Evolutionary conservation across 345 rosid species (phyloP).

Genomic region (Lagerstroemia speciosa): DNA sequence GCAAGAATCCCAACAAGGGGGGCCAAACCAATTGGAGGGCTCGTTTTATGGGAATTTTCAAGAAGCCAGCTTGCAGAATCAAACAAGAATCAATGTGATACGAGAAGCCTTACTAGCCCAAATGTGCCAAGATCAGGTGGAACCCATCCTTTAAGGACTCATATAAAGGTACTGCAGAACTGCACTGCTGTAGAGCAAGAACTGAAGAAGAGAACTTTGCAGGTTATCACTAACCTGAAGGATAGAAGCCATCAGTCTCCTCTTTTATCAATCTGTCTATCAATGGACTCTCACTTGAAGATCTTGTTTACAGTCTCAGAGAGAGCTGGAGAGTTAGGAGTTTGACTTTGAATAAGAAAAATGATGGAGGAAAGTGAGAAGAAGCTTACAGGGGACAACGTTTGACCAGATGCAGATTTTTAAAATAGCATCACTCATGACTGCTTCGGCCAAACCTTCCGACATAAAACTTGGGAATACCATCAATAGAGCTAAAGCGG

Average conservation of each 20-base stretch:
- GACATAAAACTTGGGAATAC: conserved; percentile 57
- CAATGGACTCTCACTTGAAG: too few relatives aligned
- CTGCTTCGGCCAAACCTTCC: conserved; percentile 39
- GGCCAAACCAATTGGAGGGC: not conserved
- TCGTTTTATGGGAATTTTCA: not conserved
- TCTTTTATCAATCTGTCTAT: not conserved
- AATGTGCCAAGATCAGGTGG: too few relatives aligned
- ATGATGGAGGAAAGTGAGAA: too few relatives aligned
- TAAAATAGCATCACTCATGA: too few relatives aligned
- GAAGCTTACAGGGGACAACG: too few relatives aligned
- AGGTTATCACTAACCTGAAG: not conserved
- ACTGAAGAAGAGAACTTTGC: not conserved
- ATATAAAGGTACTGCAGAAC: too few relatives aligned
- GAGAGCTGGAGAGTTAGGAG: conserved; percentile 40
- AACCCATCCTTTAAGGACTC: too few relatives aligned
- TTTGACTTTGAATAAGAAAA: too few relatives aligned
- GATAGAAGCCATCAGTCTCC: too few relatives aligned
- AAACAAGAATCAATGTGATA: not conserved
- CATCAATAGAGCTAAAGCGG: conserved; percentile 51
- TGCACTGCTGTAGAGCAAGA: not conserved
- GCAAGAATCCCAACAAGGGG: not conserved
- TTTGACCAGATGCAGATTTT: too few relatives aligned
- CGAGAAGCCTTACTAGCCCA: too few relatives aligned
- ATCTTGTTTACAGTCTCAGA: conserved; percentile 10
- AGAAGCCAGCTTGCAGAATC: not conserved